phyloP scores from a whole-genome alignment of 2,329 filamentous ascomycete genomes.

The Colletotrichum liriopes region DNA sequence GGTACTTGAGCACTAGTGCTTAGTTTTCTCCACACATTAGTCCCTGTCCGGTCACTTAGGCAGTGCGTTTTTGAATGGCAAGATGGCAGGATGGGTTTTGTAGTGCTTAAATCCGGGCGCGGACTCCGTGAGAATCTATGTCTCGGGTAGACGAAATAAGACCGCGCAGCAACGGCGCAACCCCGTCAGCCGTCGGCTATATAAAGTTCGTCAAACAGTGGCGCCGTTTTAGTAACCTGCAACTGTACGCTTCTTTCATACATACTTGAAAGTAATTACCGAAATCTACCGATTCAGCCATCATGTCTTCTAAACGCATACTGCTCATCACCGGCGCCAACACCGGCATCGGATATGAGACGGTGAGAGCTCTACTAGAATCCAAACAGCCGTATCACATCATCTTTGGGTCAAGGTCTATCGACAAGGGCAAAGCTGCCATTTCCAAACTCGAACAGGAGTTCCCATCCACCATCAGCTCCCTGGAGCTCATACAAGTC shows the following conservation, averaged over 20 bases:
- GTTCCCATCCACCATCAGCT: slow-evolving; percentile 56
- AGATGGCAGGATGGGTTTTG: neutral
- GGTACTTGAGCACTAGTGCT: neutral
- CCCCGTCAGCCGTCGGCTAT: neutral
- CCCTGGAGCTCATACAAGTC: slow-evolving; percentile 63
- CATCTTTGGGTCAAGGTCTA: slow-evolving; percentile 67
- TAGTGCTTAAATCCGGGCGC: slow-evolving; percentile 28
- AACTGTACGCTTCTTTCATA: neutral
- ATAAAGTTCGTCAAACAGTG: too few relatives aligned
- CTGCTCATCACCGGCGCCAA: slow-evolving; percentile 75
- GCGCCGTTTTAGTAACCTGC: neutral
- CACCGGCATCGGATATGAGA: slow-evolving; percentile 73
- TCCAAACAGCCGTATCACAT: slow-evolving; percentile 68
- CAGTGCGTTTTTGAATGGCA: neutral
- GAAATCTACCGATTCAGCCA: neutral
- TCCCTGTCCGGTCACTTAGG: neutral
- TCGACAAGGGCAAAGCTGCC: slow-evolving; percentile 66
- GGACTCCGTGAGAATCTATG: neutral
- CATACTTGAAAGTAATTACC: neutral
- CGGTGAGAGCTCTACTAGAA: slow-evolving; percentile 66
- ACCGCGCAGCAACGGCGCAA: neutral
- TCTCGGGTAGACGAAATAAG: neutral
- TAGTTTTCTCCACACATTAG: neutral
- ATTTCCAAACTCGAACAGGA: slow-evolving; percentile 59
- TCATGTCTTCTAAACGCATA: slow-evolving; percentile 49